These are phyloP conservation scores for Fusarium longipes DNA, from an alignment of 2,329 filamentous ascomycete species.

Conservation along the genomic window DNA sequence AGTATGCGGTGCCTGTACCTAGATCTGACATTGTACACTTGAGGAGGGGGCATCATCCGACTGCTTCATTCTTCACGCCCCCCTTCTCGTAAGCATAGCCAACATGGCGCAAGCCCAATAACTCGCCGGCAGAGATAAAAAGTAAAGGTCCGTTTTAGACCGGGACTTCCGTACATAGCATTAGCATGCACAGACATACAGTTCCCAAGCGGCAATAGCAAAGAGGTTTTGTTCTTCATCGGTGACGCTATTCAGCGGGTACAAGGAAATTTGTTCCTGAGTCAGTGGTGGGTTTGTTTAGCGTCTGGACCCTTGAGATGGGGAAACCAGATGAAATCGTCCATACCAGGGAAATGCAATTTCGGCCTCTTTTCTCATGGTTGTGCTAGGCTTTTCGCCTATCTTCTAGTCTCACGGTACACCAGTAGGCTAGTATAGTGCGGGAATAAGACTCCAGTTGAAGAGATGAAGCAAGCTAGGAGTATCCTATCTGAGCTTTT, in stretches of 20 bases:
- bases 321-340: not conserved
- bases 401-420: not conserved
- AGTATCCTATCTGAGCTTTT: not conserved
- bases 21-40: not conserved
- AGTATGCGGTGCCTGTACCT: too few relatives aligned
- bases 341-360: not conserved
- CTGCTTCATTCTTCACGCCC: slow-evolving; percentile 8
- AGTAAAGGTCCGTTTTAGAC: slow-evolving; percentile 18
- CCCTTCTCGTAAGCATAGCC: not conserved
- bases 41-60: not conserved
- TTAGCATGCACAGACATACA: not conserved
- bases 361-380: not conserved
- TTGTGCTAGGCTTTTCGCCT: not conserved
- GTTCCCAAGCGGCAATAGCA: not conserved
- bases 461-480: not conserved
- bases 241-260: not conserved
- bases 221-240: not conserved
- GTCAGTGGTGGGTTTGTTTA: not conserved
- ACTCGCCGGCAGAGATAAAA: not conserved
- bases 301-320: not conserved
- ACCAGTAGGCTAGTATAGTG: not conserved
- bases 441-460: not conserved
- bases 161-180: not conserved
- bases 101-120: slow-evolving; percentile 6
- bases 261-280: not conserved